Base-by-base conservation (phyloP, 495 filamentous ascomycete genomes). In the Pyrenula aspistea region DNA sequence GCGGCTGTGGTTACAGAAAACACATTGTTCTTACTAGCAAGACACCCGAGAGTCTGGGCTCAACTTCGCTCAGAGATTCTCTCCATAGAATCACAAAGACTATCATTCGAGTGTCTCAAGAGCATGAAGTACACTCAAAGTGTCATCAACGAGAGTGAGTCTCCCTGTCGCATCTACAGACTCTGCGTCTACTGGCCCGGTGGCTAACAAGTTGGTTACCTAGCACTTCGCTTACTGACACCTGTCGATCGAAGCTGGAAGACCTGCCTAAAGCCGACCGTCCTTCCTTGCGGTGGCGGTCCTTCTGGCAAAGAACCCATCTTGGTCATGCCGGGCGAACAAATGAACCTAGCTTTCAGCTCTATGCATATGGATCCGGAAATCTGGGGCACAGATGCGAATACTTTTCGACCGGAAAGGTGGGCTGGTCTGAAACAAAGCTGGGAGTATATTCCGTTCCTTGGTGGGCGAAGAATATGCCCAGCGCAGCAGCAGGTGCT, bases 91-190 rank as follows among this genome's bases (percentile, higher is more conserved):
- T 4, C 4, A 8, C 55, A 83, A 75, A 53, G 95, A 71, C 89
- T 89, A 1, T 83, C 77, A 24, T 91, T 88, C 68, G 66, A 73
- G 2, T 80, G 89, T 61, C 72, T 91, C 47, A 89, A 88, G 71
- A 73, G 75, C 50, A 89, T 89, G 85, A 88, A 85, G 64, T 89
- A 86, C 67, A 77, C 88, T 47, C 79, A 68, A 31, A 71, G 87
- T 62, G 78, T 88, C 47, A 76, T 95, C 62, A 87, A 88, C 68
- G 90, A 95, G 71, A 89, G 82, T 0, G 79, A 95, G n/a, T n/a
- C n/a, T n/a, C n/a, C n/a, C n/a, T n/a, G n/a, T n/a, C n/a, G n/a
- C n/a, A n/a, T n/a, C n/a, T n/a, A n/a, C n/a, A n/a, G n/a, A n/a
- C n/a, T n/a, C n/a, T n/a, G n/a, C n/a, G n/a, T n/a, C n/a, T n/a